phyloP scores from a whole-genome alignment of 2,329 filamentous ascomycete genomes.

The Monilinia laxa region DNA sequence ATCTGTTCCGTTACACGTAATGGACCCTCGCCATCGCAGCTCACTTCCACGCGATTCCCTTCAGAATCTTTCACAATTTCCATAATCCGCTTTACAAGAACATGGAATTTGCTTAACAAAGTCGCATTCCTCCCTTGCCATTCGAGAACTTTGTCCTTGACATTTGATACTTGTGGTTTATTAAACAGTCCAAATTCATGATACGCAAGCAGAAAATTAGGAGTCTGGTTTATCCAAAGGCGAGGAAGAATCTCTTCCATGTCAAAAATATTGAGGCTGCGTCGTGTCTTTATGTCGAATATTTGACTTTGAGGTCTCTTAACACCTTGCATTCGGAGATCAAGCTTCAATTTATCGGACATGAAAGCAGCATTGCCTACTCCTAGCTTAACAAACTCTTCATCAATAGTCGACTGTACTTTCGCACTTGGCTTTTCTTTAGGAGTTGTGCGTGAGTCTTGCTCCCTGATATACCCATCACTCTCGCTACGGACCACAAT shows the following conservation, averaged over 20 bases:
- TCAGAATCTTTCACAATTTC: slow-evolving; percentile 31
- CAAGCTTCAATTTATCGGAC: slow-evolving; percentile 42
- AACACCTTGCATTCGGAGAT: slow-evolving; percentile 40
- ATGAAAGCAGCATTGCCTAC: slow-evolving; percentile 35
- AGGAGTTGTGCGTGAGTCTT: neutral
- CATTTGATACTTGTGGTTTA: slow-evolving; percentile 27
- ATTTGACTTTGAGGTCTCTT: slow-evolving; percentile 37
- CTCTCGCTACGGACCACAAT: slow-evolving; percentile 56
- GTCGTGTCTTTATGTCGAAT: slow-evolving; percentile 48
- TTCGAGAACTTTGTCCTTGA: slow-evolving; percentile 23
- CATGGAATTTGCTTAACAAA: slow-evolving; percentile 30
- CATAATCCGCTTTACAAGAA: slow-evolving; percentile 31
- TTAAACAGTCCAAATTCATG: slow-evolving; percentile 48
- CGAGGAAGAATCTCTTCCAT: slow-evolving; percentile 44
- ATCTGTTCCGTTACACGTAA: slow-evolving; percentile 31
- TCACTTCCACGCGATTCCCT: slow-evolving; percentile 23
- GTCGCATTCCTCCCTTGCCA: slow-evolving; percentile 29
- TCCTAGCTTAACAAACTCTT: slow-evolving; percentile 18
- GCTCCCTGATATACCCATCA: slow-evolving; percentile 53
- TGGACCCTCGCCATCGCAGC: slow-evolving; percentile 28
- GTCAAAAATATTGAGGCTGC: slow-evolving; percentile 29
- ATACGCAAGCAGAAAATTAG: slow-evolving; percentile 52
- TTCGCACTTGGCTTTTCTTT: no score
- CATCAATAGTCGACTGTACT: slow-evolving; percentile 28
- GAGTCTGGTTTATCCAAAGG: slow-evolving; percentile 52